Evolutionary conservation across 331 rosid genomes (phyloP).

Genomic region (Quercus lobata): DNA sequence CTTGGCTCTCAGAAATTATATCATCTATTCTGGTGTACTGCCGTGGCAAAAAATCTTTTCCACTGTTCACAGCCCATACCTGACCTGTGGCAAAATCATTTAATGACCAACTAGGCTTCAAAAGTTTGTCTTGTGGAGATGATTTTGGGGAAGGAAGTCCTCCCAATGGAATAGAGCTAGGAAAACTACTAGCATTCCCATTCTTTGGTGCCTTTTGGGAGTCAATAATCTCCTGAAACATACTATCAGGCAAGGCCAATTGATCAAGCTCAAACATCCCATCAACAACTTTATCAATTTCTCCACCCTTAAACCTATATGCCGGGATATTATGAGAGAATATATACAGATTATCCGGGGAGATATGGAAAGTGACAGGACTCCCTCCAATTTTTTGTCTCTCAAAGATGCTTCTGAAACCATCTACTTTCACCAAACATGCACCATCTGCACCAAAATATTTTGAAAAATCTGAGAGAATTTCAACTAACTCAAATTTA

Average conservation of each 20-base stretch:
- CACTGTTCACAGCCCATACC: slow-evolving; percentile 14
- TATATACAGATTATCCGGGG: slow-evolving; percentile 11
- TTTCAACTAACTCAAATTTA: slow-evolving; percentile 16
- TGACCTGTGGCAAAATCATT: slow-evolving; percentile 12
- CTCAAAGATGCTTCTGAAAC: slow-evolving; percentile 15
- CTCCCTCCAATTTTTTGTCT: slow-evolving; percentile 3
- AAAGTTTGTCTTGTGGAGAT: not conserved
- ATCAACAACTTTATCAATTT: slow-evolving; percentile 6
- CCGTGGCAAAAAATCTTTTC: slow-evolving; percentile 11
- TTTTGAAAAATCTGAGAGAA: slow-evolving; percentile 22
- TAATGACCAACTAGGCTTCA: not conserved
- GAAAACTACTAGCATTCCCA: not conserved
- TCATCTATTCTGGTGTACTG: slow-evolving; percentile 1
- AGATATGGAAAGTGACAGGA: slow-evolving; percentile 2
- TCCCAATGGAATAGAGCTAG: not conserved
- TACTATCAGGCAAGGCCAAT: slow-evolving; percentile 3
- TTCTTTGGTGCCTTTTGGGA: not conserved
- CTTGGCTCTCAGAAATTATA: slow-evolving; percentile 3
- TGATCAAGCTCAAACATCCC: slow-evolving; percentile 20
- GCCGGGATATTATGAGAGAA: slow-evolving; percentile 21
- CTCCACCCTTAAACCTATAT: slow-evolving; percentile 17
- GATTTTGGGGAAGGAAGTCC: not conserved
- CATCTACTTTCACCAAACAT: slow-evolving; percentile 12
- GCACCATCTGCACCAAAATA: slow-evolving; percentile 7
- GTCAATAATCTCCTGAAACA: not conserved